Base-by-base conservation (phyloP, 2,329 filamentous ascomycete species). In the Ophiostoma triangulosporum region DNA sequence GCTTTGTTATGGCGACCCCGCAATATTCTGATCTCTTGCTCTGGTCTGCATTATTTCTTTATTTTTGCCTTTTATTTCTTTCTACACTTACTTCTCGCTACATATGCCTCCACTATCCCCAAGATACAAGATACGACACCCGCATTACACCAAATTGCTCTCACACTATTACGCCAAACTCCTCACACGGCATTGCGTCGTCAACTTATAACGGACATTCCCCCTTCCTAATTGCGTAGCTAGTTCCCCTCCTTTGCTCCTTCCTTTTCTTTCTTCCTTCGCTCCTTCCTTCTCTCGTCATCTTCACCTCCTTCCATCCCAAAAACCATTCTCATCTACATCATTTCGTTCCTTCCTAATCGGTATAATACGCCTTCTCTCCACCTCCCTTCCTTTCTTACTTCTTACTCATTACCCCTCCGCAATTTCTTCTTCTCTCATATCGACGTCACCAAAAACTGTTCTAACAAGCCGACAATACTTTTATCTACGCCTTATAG, bases 361-460 rank as follows among this genome's bases (percentile, higher is more conserved):
- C 15, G 14, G 43, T 46, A 46, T 46, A 26, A 50, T 22, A 50
- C 48, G 20, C 48, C 46, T 48, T 32, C 20, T 48, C n/a, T 48
- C 17, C 36, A 29, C 48, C 32, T 45, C 33, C n/a, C n/a, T n/a
- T n/a, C n/a, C n/a, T n/a, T n/a, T n/a, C n/a, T n/a, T n/a, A n/a
- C n/a, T 20, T 15, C 36, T 46, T 26, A 14, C 7, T 6, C 48
- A 27, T 36, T 26, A 35, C 22, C 29, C 20, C n/a, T 32, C n/a
- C 32, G 36, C 24, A 27, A 17, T 48, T 26, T 33, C 5, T 24
- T 6, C 4, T 27, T 50, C 15, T 17, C 15, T 5, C 12, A 24
- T 24, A 36, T 27, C 54, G 53, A 55, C 53, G 53, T 55, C 53
- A 55, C 45, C 26, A n/a, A n/a, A n/a, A 48, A 22, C n/a, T 11